Percentiles rank a stretch among this genome's conserved stretches.
Conservation (phyloP, 2,329 filamentous ascomycete species). For the Phyllachora maydis region DNA sequence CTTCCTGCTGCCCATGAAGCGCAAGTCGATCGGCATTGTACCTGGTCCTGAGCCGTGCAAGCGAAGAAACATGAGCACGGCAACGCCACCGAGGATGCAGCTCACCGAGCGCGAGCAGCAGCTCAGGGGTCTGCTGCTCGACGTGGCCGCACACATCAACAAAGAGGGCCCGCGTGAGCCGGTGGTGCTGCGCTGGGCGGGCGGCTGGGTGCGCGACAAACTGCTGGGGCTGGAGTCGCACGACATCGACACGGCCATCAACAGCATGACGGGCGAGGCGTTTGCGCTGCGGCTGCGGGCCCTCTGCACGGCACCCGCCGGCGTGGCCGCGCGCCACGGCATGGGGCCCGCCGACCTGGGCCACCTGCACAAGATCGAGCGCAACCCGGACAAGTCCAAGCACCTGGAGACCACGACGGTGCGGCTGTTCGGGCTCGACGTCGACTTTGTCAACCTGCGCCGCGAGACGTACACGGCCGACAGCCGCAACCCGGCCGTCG, state of each 20-base stretch:
- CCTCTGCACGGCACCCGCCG: constrained; percentile 41
- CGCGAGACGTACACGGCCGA: constrained; percentile 83
- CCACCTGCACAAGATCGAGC: constrained; percentile 69
- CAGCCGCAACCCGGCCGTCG: constrained; percentile 76
- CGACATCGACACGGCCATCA: constrained; percentile 75
- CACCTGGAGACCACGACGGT: constrained; percentile 85
- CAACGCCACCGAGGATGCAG: constrained; percentile 15
- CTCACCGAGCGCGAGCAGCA: constrained; percentile 53
- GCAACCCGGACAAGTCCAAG: constrained; percentile 92
- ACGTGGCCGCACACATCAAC: constrained; percentile 56
- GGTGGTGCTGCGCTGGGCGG: constrained; percentile 54
- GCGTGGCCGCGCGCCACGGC: constrained; percentile 39
- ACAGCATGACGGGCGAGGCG: constrained; percentile 60
- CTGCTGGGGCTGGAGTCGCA: constrained; percentile 51
- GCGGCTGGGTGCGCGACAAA: constrained; percentile 78
- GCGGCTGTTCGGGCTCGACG: constrained; percentile 65
- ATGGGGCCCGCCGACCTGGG: constrained; percentile 40
- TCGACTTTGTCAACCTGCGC: constrained; percentile 86
- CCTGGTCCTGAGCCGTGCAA: neutral
- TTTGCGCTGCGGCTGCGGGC: constrained; percentile 52
- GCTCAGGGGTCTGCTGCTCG: constrained; percentile 57
- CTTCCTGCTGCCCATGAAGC: constrained; percentile 6
- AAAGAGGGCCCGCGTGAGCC: constrained; percentile 18
- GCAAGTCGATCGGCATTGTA: constrained; percentile 5
- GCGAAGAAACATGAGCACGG: neutral